These are phyloP conservation scores for Ustanciosporium gigantosporum DNA, from an alignment of 1,284 basidiomycete genomes.

Conservation along the genomic window DNA sequence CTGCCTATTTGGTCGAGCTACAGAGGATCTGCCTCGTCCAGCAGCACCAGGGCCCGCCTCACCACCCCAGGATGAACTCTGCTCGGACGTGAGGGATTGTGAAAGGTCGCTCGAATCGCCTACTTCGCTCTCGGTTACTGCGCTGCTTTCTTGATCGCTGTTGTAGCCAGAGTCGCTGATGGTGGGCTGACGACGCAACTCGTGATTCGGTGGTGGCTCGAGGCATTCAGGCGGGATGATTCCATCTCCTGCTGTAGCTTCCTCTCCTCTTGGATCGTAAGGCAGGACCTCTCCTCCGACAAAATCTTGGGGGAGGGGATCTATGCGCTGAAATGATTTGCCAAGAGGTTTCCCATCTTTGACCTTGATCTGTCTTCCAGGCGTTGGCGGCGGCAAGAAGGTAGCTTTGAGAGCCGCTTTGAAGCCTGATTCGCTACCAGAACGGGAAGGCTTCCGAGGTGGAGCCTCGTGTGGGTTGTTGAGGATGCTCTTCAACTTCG, in stretches of 20 bases:
- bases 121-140: slow-evolving; percentile 15
- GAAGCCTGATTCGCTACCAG: slow-evolving; percentile 20
- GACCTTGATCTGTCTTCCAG: slow-evolving; percentile 41
- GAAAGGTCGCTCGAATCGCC: slow-evolving; percentile 10
- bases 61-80: slow-evolving; percentile 10
- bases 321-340: slow-evolving; percentile 40
- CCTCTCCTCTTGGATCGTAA: slow-evolving; percentile 42
- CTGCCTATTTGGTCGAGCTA: slow-evolving; percentile 1
- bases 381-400: slow-evolving; percentile 40
- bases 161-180: slow-evolving; percentile 30
- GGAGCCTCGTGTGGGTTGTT: slow-evolving; percentile 40
- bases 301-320: slow-evolving; percentile 26
- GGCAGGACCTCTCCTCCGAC: slow-evolving; percentile 46
- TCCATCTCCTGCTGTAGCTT: slow-evolving; percentile 44
- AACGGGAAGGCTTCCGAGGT: slow-evolving; percentile 12
- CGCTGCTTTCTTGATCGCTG: slow-evolving; percentile 26
- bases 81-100: slow-evolving; percentile 11
- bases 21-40: slow-evolving; percentile 3
- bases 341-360: slow-evolving; percentile 40
- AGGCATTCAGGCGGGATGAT: slow-evolving; percentile 17
- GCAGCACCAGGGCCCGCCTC: slow-evolving; percentile 3
- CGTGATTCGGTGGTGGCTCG: slow-evolving; percentile 1
- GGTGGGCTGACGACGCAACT: background rate
- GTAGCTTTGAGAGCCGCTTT: slow-evolving; percentile 43
- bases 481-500: slow-evolving; percentile 42